Evolutionary conservation across 2,329 filamentous ascomycete genomes (phyloP), one percentile per base, ranked within the genome.

Genomic region (Metarhizium robertsii): DNA sequence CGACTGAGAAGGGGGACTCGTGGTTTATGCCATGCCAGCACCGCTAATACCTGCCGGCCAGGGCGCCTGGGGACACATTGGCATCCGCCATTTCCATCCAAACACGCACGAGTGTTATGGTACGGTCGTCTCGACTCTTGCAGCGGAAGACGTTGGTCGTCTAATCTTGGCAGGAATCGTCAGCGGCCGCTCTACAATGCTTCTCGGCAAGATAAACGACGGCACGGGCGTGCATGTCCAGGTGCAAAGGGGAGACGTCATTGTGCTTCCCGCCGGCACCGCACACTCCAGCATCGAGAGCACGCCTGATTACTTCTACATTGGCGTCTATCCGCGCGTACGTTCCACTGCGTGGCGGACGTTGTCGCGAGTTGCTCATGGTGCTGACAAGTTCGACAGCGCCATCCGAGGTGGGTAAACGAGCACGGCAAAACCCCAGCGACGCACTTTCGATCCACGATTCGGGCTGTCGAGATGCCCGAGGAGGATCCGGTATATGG

Each of bases 101-200:
- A 63, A 64, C 2, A 59, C 55, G 3, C 62, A 63, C 16, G 62
- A 65, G 52, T 65, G 60, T 47, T 65, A 65, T 18, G 62, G 61
- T 59, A 48, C n/a, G 55, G 2, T 3, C 3, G 25, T 25, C 25
- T 25, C 25, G 25, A 25, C 25, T 20, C 7, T 14, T n/a, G 13
- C 11, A 16, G 30, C 18, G 18, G 47, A 16, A 38, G 50, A 11
- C 10, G 2, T 14, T 25, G 4, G 36, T 30, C 16, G 40, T 13
- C 43, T 34, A 29, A 4, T 40, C 32, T 6, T 25, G 18, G 6
- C 4, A 64, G 62, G 61, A 2, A 58, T 65, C 14, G 60, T 64
- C n/a, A 56, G 58, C 38, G 63, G 63, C 11, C 50, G 45, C 13
- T 64, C 62, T 1, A 62, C 56, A 11, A 48, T 63, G 4, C 50